Percentiles rank a stretch among this genome's conserved stretches.
Evolutionary conservation across 352 stramenopile genomes (phyloP).

Genomic region (Phytophthora rubi): DNA sequence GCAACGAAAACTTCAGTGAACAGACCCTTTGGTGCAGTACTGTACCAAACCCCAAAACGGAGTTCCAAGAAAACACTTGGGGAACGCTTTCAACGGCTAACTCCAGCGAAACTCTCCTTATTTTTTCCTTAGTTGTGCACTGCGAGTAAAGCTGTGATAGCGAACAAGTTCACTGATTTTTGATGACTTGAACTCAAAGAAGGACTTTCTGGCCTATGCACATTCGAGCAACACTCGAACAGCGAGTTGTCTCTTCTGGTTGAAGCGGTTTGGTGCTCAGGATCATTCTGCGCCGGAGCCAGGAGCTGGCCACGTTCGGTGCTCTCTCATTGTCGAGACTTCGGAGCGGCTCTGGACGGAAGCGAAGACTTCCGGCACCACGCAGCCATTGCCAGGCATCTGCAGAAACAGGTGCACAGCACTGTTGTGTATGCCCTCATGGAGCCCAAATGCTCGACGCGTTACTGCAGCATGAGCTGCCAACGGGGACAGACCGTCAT

Average conservation of each 20-base stretch:
- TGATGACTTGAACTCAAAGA: background rate
- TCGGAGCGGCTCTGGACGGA: slow-evolving; percentile 11
- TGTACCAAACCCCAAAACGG: too few species aligned
- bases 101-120: too few species aligned
- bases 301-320: background rate
- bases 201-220: too few species aligned
- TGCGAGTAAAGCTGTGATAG: too few species aligned
- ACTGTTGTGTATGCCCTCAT: too few species aligned
- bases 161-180: background rate
- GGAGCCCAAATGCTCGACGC: background rate
- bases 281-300: background rate
- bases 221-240: background rate
- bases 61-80: too few species aligned
- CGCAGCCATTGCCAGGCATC: background rate
- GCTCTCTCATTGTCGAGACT: slow-evolving; percentile 9
- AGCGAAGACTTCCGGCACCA: background rate
- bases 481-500: background rate
- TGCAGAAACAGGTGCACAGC: too few species aligned
- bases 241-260: background rate
- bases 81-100: too few species aligned
- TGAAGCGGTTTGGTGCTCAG: background rate
- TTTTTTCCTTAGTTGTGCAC: too few species aligned
- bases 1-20: too few species aligned
- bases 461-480: background rate
- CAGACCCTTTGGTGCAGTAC: too few species aligned